Percentiles rank a stretch among this genome's conserved stretches.
Evolutionary conservation across 345 rosid genomes (phyloP).

Genomic region (Salix koriyanagi): DNA sequence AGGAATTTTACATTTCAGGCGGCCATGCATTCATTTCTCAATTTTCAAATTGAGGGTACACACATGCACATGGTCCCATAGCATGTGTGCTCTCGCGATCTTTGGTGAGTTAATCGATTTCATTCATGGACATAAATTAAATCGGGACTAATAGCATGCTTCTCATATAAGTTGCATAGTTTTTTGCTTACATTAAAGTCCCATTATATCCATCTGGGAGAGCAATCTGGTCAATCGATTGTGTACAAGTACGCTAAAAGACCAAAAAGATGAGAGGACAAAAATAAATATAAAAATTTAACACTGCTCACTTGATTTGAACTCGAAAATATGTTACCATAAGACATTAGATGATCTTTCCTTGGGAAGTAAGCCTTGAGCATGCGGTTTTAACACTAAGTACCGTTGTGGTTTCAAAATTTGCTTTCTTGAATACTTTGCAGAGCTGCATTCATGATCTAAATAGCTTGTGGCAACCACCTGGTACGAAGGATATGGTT

Average conservation of each 20-base stretch:
- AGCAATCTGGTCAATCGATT: not conserved
- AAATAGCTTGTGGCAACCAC: constrained; percentile 52
- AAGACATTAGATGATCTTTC: too few species aligned
- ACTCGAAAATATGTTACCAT: too few species aligned
- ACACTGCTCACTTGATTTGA: too few species aligned
- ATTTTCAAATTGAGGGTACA: not conserved
- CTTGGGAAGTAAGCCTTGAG: not conserved
- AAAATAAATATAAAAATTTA: too few species aligned
- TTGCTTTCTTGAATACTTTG: not conserved
- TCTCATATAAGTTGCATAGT: not conserved
- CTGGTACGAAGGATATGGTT: constrained; percentile 34
- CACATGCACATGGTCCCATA: not conserved
- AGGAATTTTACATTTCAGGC: not conserved
- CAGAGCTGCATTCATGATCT: constrained; percentile 46
- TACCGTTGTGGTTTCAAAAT: not conserved
- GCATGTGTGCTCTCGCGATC: not conserved
- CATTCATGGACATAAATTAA: not conserved
- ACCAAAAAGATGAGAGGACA: not conserved
- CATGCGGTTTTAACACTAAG: not conserved
- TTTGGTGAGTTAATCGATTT: not conserved
- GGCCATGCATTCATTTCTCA: not conserved
- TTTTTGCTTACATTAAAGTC: not conserved
- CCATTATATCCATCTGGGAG: not conserved
- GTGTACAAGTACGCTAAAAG: not conserved
- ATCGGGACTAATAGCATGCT: not conserved